A percentile compares a stretch with the other conserved stretches of the same genome.
phyloP scores from a whole-genome alignment of 2,329 filamentous ascomycete genomes.

The Ophiostoma perfectum region DNA sequence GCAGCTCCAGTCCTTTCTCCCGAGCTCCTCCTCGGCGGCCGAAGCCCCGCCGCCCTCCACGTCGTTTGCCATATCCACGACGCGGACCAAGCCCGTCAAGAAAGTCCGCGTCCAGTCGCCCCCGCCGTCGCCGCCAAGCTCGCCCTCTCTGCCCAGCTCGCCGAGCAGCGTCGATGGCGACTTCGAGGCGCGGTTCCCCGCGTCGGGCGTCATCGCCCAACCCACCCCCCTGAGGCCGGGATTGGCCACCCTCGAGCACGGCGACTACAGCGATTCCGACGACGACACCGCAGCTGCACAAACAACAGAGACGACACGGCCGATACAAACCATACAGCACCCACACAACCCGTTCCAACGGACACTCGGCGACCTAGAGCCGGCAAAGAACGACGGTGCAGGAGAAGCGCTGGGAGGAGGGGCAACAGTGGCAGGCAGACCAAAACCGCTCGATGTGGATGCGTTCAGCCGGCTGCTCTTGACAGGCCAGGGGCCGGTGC shows the following conservation, averaged over 20 bases:
- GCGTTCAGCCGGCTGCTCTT: conserved; percentile 71
- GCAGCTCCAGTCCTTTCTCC: conserved; percentile 31
- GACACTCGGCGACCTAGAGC: conserved; percentile 48
- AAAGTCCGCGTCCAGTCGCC: conserved; percentile 63
- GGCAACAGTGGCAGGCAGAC: conserved; percentile 32
- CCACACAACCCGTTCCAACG: conserved; percentile 54
- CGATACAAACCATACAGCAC: conserved; percentile 26
- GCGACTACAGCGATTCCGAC: conserved; percentile 25
- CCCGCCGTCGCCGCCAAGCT: conserved; percentile 55
- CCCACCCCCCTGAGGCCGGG: not conserved
- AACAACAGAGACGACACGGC: conserved; percentile 13
- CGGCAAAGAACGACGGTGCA: conserved; percentile 28
- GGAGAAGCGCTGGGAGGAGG: conserved; percentile 25
- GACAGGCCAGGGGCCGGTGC: conserved; percentile 56
- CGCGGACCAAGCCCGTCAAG: conserved; percentile 55
- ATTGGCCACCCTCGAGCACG: not conserved
- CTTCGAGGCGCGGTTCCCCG: conserved; percentile 31
- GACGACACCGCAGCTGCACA: not conserved
- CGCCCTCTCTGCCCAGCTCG: conserved; percentile 30
- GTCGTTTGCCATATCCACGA: conserved; percentile 34
- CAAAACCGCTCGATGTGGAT: conserved; percentile 62
- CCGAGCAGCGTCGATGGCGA: conserved; percentile 28
- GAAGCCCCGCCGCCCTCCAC: conserved; percentile 32
- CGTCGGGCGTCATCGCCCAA: conserved; percentile 1
- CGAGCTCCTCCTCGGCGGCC: conserved; percentile 29